These are phyloP conservation scores for Aspergillus sp. DNA, from an alignment of 2,329 filamentous ascomycete genomes.

Conservation along the genomic window DNA sequence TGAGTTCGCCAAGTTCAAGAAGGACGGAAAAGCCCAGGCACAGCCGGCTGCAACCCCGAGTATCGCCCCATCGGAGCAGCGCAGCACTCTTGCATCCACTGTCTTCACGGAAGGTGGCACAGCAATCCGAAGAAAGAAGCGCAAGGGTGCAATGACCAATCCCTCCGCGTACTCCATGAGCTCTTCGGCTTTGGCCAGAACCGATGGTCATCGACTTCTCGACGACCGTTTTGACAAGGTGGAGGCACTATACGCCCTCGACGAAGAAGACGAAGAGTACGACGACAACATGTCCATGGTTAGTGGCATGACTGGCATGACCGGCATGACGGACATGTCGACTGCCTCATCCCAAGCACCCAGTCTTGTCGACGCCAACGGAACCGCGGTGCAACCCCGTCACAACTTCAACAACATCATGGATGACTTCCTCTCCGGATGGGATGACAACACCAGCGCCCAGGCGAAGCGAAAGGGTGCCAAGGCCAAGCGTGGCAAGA, in stretches of 20 bases:
- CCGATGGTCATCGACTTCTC: slow-evolving; percentile 77
- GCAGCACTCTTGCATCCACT: slow-evolving; percentile 40
- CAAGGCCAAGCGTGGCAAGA: slow-evolving; percentile 63
- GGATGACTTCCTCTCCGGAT: slow-evolving; percentile 80
- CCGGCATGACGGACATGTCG: slow-evolving; percentile 54
- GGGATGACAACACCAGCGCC: slow-evolving; percentile 39
- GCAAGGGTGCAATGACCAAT: slow-evolving; percentile 87
- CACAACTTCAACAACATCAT: slow-evolving; percentile 84
- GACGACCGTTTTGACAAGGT: slow-evolving; percentile 90
- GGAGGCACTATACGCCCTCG: slow-evolving; percentile 71
- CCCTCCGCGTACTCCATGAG: slow-evolving; percentile 89
- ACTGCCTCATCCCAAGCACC: slow-evolving; percentile 55
- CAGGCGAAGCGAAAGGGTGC: slow-evolving; percentile 40
- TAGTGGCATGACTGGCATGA: slow-evolving; percentile 47
- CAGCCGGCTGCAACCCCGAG: slow-evolving; percentile 28
- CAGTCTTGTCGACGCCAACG: slow-evolving; percentile 41
- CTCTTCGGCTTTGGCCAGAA: slow-evolving; percentile 79
- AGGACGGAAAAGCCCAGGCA: slow-evolving; percentile 55
- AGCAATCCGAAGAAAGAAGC: slow-evolving; percentile 72
- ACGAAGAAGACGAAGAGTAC: slow-evolving; percentile 51
- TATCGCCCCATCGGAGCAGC: slow-evolving; percentile 35
- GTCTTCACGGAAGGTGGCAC: slow-evolving; percentile 60
- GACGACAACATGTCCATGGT: slow-evolving; percentile 49
- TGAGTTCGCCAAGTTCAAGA: slow-evolving; percentile 93
- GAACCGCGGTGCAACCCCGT: slow-evolving; percentile 54